Base-by-base conservation (phyloP, 2,329 filamentous ascomycete species). In the Exophiala sp. region DNA sequence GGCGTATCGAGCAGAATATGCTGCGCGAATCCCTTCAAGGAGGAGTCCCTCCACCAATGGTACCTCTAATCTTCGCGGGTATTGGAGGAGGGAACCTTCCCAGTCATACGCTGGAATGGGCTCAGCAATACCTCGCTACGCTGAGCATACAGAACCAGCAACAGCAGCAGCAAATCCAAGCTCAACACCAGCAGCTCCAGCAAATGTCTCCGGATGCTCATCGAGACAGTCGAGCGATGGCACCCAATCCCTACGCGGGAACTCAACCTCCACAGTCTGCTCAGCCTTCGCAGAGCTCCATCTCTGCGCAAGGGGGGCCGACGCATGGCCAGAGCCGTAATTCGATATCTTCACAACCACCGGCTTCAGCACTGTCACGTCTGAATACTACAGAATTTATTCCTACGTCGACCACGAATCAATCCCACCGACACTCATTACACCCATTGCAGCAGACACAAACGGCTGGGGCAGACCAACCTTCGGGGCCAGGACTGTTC, bases 401-500 rank as follows among this genome's bases (percentile, higher is more conserved):
- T 29, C 55, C 60, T 8, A 49, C 39, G 20, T 54, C 58, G 5
- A 29, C 58, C 21, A 50, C 69, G 29, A 59, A 65, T 33, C 69
- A 75, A 63, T 67, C 75, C 5, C 40, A 36, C 57, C 65, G 72
- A 50, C 73, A 70, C 72, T 69, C 67, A 63, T 74, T 69, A 65
- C 79, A 78, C 70, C 78, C 74, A 66, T 80, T 77, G 65, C 77
- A 75, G 64, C 80, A 73, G 67, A 70, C 72, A 36, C 79, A 83
- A 50, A 72, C 75, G 6, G 71, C 77, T 36, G 68, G 72, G 42
- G 78, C 80, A 55, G 82, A 85, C 63, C 72, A 82, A 41, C 77
- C 85, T 59, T 80, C 83, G 14, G 89, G 87, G 38, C 84, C 87
- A 0, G 87, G 86, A 18, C 88, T 95, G 44, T 94, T 89, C 70